phyloP scores from a whole-genome alignment of 768 basidiomycete species.

The Tremella mesenterica region DNA sequence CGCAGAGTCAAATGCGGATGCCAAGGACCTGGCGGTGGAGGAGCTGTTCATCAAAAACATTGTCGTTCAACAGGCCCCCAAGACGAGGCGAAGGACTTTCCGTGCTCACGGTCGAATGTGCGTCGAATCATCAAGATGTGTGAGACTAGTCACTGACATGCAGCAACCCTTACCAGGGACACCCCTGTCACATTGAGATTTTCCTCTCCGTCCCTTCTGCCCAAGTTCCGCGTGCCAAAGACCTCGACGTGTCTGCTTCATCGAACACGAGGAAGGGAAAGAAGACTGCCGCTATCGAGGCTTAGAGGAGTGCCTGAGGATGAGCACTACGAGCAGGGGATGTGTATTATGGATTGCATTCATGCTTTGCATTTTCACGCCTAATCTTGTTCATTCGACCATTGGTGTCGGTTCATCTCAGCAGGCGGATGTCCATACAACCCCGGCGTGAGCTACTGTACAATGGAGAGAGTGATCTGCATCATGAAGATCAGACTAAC shows the following conservation, averaged over 20 bases:
- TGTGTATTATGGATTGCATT: constrained; percentile 30
- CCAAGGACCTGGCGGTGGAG: constrained; percentile 88
- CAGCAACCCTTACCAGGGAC: constrained; percentile 92
- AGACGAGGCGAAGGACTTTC: constrained; percentile 98
- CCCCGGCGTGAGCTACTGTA: too few relatives aligned
- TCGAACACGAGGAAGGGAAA: constrained; percentile 43
- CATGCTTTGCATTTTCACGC: too few relatives aligned
- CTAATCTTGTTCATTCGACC: too few relatives aligned
- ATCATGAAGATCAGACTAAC: too few relatives aligned
- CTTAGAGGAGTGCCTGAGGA: constrained; percentile 16
- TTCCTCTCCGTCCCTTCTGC: constrained; percentile 70
- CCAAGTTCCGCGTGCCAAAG: constrained; percentile 86
- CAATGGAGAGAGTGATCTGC: too few relatives aligned
- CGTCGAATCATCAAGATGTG: background rate
- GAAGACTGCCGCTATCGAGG: constrained; percentile 43
- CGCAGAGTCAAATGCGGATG: constrained; percentile 97
- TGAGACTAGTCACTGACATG: background rate
- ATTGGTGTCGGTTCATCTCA: too few relatives aligned
- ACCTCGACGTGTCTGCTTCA: constrained; percentile 53
- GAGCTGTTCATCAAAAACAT: constrained; percentile 93
- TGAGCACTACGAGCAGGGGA: constrained; percentile 10
- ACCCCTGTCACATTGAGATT: constrained; percentile 86
- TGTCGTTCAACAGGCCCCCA: constrained; percentile 96
- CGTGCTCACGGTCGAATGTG: constrained; percentile 51
- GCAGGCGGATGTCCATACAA: too few relatives aligned